Percentiles rank a stretch among this genome's conserved stretches.
These are phyloP conservation scores for Claviceps purpurea DNA, from an alignment of 2,329 filamentous ascomycete species.

Conservation along the genomic window DNA sequence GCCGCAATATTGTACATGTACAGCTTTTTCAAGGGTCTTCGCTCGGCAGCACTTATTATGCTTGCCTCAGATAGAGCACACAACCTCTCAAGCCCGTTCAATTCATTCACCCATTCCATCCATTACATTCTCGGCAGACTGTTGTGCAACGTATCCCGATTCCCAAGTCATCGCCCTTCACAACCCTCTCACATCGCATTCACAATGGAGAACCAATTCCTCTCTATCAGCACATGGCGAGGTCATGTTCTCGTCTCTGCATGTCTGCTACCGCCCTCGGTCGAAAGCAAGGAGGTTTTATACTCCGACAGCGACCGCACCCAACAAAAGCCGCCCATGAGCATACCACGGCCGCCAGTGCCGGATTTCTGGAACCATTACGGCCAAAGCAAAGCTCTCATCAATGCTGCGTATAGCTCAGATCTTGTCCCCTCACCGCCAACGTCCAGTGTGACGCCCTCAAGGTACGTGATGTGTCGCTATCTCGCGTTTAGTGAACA, in stretches of 20 bases:
- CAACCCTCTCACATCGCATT: no score
- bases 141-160: no score
- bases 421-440: background rate
- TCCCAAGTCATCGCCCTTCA: no score
- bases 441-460: background rate
- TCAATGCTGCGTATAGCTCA: background rate
- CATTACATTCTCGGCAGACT: no score
- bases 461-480: background rate
- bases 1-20: no score
- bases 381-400: background rate
- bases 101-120: no score
- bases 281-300: background rate
- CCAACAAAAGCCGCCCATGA: background rate
- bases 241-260: constrained; percentile 1
- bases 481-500: background rate
- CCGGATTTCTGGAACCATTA: constrained; percentile 1
- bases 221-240: background rate
- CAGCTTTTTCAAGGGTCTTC: no score
- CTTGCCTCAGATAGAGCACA: no score
- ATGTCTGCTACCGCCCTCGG: background rate
- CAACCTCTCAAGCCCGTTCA: no score
- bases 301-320: background rate
- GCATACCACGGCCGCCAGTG: background rate
- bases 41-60: no score
- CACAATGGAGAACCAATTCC: background rate